phyloP scores from a whole-genome alignment of 805 yeast species.

The Tetrapisispora fleetii region DNA sequence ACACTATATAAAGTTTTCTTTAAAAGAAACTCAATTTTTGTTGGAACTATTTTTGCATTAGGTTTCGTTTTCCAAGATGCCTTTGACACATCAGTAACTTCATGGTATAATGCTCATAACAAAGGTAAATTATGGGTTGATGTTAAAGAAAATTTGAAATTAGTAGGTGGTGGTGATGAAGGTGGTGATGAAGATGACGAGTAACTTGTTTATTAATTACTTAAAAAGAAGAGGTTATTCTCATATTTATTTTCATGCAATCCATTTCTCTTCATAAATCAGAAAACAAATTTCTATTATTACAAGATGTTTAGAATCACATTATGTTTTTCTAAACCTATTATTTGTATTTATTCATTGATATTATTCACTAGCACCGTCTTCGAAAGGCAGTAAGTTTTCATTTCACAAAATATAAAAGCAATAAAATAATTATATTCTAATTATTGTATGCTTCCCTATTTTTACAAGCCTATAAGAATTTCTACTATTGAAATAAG shows the following conservation, averaged over 20 bases:
- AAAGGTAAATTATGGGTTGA: conserved; percentile 82
- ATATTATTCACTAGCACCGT: conserved; percentile 1
- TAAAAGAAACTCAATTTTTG: conserved; percentile 87
- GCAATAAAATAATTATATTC: too few relatives aligned
- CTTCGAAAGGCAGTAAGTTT: not conserved
- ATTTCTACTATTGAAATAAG: not conserved
- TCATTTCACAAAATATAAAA: not conserved
- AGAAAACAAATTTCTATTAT: not conserved
- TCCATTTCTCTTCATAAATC: not conserved
- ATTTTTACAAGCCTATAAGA: not conserved
- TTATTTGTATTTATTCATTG: not conserved
- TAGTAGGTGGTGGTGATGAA: conserved; percentile 46
- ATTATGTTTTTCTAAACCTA: too few relatives aligned
- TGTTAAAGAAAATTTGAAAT: conserved; percentile 41
- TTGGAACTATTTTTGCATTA: conserved; percentile 70
- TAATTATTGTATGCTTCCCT: not conserved
- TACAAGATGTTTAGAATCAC: not conserved
- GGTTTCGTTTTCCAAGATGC: conserved; percentile 80
- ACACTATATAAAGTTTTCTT: conserved; percentile 55
- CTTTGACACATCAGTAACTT: conserved; percentile 57
- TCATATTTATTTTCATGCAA: not conserved
- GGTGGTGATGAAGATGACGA: conserved; percentile 40
- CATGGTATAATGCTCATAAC: conserved; percentile 70
- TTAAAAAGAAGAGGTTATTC: not conserved
- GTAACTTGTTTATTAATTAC: not conserved